Evolutionary conservation across 208 protist species (phyloP).

Genomic region (Acanthamoeba royreba): DNA sequence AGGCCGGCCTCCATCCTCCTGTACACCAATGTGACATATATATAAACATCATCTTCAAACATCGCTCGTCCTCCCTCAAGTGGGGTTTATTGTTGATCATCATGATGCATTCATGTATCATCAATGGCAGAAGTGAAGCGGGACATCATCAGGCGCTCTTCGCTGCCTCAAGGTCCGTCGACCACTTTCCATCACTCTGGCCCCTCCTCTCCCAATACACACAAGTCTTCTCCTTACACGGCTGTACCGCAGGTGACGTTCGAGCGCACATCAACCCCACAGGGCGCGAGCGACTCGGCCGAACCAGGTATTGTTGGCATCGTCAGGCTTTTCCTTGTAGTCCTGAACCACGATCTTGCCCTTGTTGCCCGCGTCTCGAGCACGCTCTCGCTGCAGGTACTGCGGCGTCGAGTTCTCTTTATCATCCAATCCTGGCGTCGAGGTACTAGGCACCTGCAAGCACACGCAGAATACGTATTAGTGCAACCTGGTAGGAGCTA

Average conservation of each 20-base stretch:
- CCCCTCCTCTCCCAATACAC: background rate
- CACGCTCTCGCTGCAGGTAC: background rate
- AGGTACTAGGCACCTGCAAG: background rate
- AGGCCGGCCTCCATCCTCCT: too few relatives aligned
- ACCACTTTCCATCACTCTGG: too few relatives aligned
- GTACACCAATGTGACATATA: too few relatives aligned
- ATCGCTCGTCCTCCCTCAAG: too few relatives aligned
- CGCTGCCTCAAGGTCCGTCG: too few relatives aligned
- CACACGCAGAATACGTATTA: too few relatives aligned
- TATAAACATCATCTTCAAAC: too few relatives aligned
- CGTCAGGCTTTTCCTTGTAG: background rate
- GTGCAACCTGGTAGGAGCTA: too few relatives aligned
- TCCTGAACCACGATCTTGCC: slow-evolving; percentile 26
- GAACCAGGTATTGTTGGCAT: background rate
- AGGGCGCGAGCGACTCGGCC: background rate
- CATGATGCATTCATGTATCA: too few relatives aligned
- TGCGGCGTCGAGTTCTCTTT: background rate
- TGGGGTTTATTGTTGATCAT: too few relatives aligned
- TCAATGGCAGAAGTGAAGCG: too few relatives aligned
- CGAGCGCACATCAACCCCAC: background rate
- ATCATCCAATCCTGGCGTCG: background rate
- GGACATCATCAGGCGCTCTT: too few relatives aligned
- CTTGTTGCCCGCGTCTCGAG: background rate
- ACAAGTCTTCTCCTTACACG: background rate
- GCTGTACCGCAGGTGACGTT: background rate